Evolutionary conservation across 2,329 filamentous ascomycete species (phyloP), one percentile per base, ranked within the genome.

Genomic region (Aureobasidium sp.): DNA sequence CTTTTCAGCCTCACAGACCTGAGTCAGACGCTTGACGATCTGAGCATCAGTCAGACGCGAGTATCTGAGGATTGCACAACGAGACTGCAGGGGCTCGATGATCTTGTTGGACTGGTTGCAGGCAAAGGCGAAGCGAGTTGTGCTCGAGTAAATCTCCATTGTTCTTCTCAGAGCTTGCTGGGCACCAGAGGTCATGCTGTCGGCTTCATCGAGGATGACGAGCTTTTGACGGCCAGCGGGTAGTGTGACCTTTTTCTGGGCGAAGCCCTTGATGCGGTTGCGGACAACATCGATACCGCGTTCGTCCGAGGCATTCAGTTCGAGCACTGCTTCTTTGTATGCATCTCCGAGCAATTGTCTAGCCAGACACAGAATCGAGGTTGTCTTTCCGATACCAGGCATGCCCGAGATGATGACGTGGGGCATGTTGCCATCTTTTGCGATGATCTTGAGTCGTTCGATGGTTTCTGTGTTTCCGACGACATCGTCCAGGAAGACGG

Each of bases 41-140:
- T 99, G 93, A 14, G 85, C 87, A 72, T 99, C 94, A 2, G 93
- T 97, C 67, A 99, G 82, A 62, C 93, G 88, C 36, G 92, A 87
- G 76, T 97, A 99, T 64, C 94, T 88, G 61, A 99, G 83, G 72
- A 99, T 97, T 22, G 94, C 94, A 74, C 94, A 99, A 70, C 94
- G 86, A 20, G 92, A 97, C 75, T 99, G 94, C 57, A 99, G 81
- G n/a, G 94, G 94, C 76, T 99, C 94, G 75, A 99, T 99, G 73
- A 99, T 97, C 78, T 97, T 99, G 80, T 97, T 99, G 65, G 89
- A 94, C 79, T 96, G 91, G 75, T 99, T 99, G 81, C 94, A 99
- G 2, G 94, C 94, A 71, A 99, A 99, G 0, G 94, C 94, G 72
- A 99, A 99, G 63, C 94, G 85, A 2, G 94, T 99, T 1, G 94